phyloP scores from a whole-genome alignment of 179 eudicot species.

The Drosera spatulata region DNA sequence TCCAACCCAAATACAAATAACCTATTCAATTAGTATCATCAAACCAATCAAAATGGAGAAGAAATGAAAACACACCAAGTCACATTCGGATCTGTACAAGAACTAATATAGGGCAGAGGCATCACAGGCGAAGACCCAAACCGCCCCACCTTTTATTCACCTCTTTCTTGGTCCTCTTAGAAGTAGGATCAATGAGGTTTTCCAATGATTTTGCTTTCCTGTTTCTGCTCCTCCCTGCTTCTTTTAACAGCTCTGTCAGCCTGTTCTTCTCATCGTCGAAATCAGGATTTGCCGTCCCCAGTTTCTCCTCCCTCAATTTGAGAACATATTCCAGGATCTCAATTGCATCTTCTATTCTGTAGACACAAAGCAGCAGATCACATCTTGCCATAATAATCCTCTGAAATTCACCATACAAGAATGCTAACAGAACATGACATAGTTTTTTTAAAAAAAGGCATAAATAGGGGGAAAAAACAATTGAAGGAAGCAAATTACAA shows the following conservation, averaged over 20 bases:
- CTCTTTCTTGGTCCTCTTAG: slow-evolving; percentile 84
- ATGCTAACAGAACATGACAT: too few relatives aligned
- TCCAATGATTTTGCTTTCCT: slow-evolving; percentile 90
- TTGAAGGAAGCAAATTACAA: too few relatives aligned
- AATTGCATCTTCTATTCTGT: slow-evolving; percentile 94
- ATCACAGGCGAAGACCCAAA: slow-evolving; percentile 67
- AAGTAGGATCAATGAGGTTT: slow-evolving; percentile 86
- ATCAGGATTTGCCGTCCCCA: slow-evolving; percentile 93
- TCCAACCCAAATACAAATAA: too few relatives aligned
- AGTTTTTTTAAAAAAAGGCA: too few relatives aligned
- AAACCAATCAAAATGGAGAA: too few relatives aligned
- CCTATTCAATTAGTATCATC: too few relatives aligned
- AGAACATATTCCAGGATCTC: slow-evolving; percentile 95
- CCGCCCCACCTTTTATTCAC: slow-evolving; percentile 77
- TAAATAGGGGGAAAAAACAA: too few relatives aligned
- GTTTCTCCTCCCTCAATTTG: slow-evolving; percentile 94
- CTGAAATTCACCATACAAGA: too few relatives aligned
- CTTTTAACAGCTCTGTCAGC: slow-evolving; percentile 86
- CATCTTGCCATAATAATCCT: too few relatives aligned
- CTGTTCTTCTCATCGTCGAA: slow-evolving; percentile 94
- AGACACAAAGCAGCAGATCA: neutral
- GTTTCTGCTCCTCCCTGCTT: slow-evolving; percentile 85
- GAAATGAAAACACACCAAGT: too few relatives aligned
- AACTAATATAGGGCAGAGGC: neutral
- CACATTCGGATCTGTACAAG: too few relatives aligned